These are phyloP conservation scores for Schrenkiella parvula DNA, from an alignment of 345 rosid species.

Conservation along the genomic window DNA sequence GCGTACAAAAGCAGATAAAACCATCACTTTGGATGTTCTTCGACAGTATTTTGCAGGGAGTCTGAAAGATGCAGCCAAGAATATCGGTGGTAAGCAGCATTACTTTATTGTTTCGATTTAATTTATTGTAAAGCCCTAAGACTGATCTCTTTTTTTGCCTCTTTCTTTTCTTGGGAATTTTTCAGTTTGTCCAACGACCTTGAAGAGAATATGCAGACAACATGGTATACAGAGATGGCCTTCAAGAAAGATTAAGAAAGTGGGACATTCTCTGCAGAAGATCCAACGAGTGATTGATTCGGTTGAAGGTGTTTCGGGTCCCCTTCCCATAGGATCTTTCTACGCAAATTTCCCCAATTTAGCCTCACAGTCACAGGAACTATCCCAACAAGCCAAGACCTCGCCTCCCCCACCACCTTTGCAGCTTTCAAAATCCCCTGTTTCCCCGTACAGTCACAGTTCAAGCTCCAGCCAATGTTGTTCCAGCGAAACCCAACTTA, in stretches of 20 bases:
- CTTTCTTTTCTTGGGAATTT: constrained; percentile 23
- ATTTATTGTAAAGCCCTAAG: not conserved
- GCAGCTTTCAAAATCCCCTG: constrained; percentile 46
- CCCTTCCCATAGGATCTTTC: constrained; percentile 63
- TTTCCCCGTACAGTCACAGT: constrained; percentile 66
- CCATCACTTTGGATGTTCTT: constrained; percentile 68
- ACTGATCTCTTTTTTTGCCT: constrained; percentile 10
- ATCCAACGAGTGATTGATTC: constrained; percentile 79
- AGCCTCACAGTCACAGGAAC: constrained; percentile 45
- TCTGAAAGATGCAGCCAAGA: constrained; percentile 91
- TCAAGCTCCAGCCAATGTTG: constrained; percentile 71
- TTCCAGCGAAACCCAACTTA: constrained; percentile 57
- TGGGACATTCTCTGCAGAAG: constrained; percentile 80
- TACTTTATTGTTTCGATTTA: not conserved
- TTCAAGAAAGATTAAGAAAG: constrained; percentile 93
- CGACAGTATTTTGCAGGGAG: constrained; percentile 78
- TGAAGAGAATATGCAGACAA: constrained; percentile 94
- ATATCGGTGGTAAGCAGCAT: constrained; percentile 70
- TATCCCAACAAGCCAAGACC: constrained; percentile 24
- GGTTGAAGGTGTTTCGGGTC: constrained; percentile 67
- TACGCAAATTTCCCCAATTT: constrained; percentile 63
- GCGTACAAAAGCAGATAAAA: constrained; percentile 65
- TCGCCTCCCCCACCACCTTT: not conserved
- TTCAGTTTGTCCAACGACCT: constrained; percentile 96
- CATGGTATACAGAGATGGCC: constrained; percentile 94